These are phyloP conservation scores for Teratosphaeriaceae sp. DNA, from an alignment of 2,329 filamentous ascomycete species.

Conservation along the genomic window DNA sequence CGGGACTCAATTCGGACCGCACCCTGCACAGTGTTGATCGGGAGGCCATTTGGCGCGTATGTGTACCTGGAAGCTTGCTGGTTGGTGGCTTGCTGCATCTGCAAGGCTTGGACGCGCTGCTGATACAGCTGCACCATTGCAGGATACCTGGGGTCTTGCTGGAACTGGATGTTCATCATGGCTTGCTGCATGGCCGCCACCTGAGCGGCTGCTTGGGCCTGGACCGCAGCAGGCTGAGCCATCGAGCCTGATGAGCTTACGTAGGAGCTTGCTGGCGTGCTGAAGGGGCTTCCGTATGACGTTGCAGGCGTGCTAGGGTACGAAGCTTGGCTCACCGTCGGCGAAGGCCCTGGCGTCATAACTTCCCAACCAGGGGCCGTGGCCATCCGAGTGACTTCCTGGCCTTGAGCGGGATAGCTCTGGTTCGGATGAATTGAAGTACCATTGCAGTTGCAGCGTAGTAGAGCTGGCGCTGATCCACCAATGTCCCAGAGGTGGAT, in stretches of 20 bases:
- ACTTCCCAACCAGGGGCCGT: slow-evolving; percentile 15
- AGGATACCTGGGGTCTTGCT: slow-evolving; percentile 7
- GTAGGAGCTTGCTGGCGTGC: background rate
- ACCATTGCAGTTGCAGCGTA: slow-evolving; percentile 19
- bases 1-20: slow-evolving; percentile 19
- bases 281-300: background rate
- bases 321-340: slow-evolving; percentile 1
- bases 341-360: slow-evolving; percentile 1
- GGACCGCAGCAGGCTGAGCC: background rate
- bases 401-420: slow-evolving; percentile 10
- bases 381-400: slow-evolving; percentile 13
- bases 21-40: slow-evolving; percentile 21
- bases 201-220: background rate
- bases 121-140: slow-evolving; percentile 6
- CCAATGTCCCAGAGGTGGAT: slow-evolving; percentile 26
- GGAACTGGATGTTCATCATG: slow-evolving; percentile 6
- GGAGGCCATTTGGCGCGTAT: slow-evolving; percentile 16
- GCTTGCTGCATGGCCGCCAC: slow-evolving; percentile 1
- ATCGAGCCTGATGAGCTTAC: background rate
- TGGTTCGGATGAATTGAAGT: background rate
- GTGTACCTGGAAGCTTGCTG: background rate
- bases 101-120: background rate
- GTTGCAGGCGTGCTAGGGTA: slow-evolving; percentile 3
- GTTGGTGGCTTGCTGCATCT: background rate
- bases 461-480: slow-evolving; percentile 9